Evolutionary conservation across 2,329 filamentous ascomycete species (phyloP).

Genomic region (Aspergillus aculeatus): DNA sequence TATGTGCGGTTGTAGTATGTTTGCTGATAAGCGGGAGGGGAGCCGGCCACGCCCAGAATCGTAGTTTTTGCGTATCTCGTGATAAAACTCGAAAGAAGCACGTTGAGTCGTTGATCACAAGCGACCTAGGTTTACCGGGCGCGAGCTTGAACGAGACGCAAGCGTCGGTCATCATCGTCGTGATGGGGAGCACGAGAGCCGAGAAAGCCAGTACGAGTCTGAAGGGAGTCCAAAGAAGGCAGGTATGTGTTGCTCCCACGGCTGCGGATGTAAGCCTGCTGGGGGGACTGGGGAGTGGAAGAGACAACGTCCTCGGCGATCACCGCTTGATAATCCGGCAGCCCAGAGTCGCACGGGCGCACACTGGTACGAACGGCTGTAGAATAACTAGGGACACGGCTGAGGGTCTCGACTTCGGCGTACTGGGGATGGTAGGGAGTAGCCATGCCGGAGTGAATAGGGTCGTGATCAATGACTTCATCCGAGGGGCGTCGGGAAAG

Average conservation of each 20-base stretch:
- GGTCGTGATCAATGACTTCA: constrained; percentile 47
- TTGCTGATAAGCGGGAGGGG: neutral
- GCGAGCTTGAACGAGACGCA: constrained; percentile 42
- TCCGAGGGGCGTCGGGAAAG: constrained; percentile 49
- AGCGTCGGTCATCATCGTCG: constrained; percentile 41
- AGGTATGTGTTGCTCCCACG: constrained; percentile 35
- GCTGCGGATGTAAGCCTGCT: constrained; percentile 40
- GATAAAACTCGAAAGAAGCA: neutral
- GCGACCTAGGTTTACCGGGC: constrained; percentile 21
- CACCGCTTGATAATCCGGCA: constrained; percentile 68
- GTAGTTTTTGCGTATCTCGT: neutral
- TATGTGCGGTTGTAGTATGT: constrained; percentile 3
- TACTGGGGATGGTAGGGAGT: constrained; percentile 46
- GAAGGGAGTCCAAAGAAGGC: constrained; percentile 26
- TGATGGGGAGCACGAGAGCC: constrained; percentile 25
- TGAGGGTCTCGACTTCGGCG: constrained; percentile 63
- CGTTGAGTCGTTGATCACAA: neutral
- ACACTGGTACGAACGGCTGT: constrained; percentile 69
- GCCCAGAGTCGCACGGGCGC: constrained; percentile 50
- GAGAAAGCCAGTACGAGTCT: constrained; percentile 25
- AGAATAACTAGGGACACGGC: constrained; percentile 73
- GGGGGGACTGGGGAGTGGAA: constrained; percentile 36
- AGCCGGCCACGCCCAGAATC: neutral
- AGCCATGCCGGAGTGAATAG: constrained; percentile 39
- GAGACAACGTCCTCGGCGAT: constrained; percentile 29